Evolutionary conservation across 345 rosid species (phyloP).

Genomic region (Capsella bursapastoris): DNA sequence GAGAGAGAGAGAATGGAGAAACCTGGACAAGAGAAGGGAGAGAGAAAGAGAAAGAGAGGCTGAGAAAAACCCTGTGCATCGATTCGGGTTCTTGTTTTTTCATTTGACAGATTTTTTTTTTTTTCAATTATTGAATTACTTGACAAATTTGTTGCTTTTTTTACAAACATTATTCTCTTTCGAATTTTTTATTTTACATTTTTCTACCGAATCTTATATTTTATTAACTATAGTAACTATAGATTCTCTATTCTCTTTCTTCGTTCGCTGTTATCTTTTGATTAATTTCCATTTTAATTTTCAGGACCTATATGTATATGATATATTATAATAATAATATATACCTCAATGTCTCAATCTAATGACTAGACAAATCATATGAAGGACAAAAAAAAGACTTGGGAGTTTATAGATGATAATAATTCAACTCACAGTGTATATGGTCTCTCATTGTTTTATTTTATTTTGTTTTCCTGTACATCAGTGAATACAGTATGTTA

Average conservation of each 20-base stretch:
- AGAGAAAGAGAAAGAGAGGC: conserved; percentile 37
- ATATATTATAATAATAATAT: too few species aligned
- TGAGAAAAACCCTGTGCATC: conserved; percentile 41
- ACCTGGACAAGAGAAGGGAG: background rate
- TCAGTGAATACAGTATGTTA: too few species aligned
- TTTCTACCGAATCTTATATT: conserved; percentile 7
- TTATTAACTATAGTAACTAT: conserved; percentile 6
- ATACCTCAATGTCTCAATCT: conserved; percentile 1
- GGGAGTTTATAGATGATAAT: background rate
- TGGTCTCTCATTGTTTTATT: too few species aligned
- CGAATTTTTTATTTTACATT: conserved; percentile 26
- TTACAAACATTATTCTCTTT: conserved; percentile 17
- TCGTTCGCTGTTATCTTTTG: conserved; percentile 7
- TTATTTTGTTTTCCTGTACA: too few species aligned
- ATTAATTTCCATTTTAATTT: background rate
- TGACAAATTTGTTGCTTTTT: background rate
- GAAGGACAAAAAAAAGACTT: background rate
- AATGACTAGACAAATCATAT: background rate
- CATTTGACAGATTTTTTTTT: conserved; percentile 13
- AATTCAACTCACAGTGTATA: background rate
- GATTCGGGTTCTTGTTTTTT: conserved; percentile 30
- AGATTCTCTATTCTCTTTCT: conserved; percentile 26
- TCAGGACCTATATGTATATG: conserved; percentile 16
- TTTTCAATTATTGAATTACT: too few species aligned
- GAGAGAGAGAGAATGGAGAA: background rate